Conservation (phyloP, 1,284 basidiomycete species). For the Trichosporon sp. region DNA sequence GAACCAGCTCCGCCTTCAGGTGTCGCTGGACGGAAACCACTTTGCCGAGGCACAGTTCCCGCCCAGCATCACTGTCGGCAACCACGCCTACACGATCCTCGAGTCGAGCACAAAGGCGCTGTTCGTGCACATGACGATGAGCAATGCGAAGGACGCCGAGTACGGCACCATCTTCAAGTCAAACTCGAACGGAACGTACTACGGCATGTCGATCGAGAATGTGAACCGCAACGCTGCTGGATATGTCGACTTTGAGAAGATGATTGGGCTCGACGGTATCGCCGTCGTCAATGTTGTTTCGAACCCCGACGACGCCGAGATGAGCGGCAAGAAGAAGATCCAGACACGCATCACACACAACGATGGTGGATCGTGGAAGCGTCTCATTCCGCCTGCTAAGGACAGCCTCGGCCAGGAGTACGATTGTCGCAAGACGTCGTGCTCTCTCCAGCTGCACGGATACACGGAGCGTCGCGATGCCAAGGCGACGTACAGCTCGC, state of each 20-base stretch:
- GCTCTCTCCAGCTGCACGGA: conserved; percentile 85
- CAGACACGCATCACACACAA: conserved; percentile 92
- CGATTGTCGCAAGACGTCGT: conserved; percentile 66
- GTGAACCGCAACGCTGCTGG: conserved; percentile 84
- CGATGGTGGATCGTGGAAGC: conserved; percentile 87
- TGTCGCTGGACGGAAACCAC: conserved; percentile 79
- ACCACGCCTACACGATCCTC: conserved; percentile 59
- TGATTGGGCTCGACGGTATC: conserved; percentile 91
- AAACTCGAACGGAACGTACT: conserved; percentile 98
- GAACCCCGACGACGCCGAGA: conserved; percentile 64
- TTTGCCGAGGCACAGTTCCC: conserved; percentile 88
- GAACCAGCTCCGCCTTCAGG: conserved; percentile 67
- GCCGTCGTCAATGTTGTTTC: conserved; percentile 82
- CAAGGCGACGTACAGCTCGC: conserved; percentile 84
- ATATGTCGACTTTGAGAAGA: conserved; percentile 97
- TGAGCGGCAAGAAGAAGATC: conserved; percentile 70
- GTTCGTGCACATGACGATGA: conserved; percentile 93
- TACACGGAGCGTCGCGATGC: conserved; percentile 90
- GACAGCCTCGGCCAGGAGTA: conserved; percentile 78
- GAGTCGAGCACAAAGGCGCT: conserved; percentile 90
- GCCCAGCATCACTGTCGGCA: conserved; percentile 76
- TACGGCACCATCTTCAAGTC: conserved; percentile 92
- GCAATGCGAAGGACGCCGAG: conserved; percentile 62
- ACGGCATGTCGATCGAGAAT: conserved; percentile 73
- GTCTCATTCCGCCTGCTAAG: conserved; percentile 62